Percentiles rank a stretch among this genome's conserved stretches.
These are phyloP conservation scores for Epichloe brachyelytri DNA, from an alignment of 2,329 filamentous ascomycete genomes.

Conservation along the genomic window DNA sequence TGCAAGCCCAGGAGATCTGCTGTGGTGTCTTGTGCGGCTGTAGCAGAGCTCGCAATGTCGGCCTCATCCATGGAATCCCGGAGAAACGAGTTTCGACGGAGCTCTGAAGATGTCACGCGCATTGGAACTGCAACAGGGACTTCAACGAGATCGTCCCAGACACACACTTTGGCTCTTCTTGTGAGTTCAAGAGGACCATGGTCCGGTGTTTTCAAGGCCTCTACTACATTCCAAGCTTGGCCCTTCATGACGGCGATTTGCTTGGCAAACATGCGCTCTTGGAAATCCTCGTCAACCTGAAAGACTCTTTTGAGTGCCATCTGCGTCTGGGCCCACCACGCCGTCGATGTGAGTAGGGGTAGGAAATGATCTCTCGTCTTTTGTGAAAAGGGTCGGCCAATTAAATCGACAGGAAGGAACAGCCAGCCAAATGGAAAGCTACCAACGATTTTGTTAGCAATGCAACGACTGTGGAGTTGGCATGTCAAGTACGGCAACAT, in stretches of 20 bases:
- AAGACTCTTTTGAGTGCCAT: conserved; percentile 77
- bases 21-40: conserved; percentile 20
- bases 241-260: conserved; percentile 99
- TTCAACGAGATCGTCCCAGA: conserved; percentile 97
- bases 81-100: conserved; percentile 50
- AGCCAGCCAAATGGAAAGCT: conserved; percentile 98
- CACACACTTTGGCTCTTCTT: conserved; percentile 77
- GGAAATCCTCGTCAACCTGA: conserved; percentile 85
- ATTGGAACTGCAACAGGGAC: conserved; percentile 89
- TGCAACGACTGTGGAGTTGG: neutral
- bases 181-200: conserved; percentile 92
- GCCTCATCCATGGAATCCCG: conserved; percentile 57
- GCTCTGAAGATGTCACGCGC: conserved; percentile 72
- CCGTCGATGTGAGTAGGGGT: conserved; percentile 84
- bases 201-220: conserved; percentile 84
- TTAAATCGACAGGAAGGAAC: conserved; percentile 90
- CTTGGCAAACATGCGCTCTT: conserved; percentile 97
- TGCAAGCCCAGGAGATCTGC: conserved; percentile 59
- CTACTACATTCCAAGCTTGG: conserved; percentile 97
- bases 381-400: conserved; percentile 90
- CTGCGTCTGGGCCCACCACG: conserved; percentile 96
- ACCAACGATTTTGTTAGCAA: conserved; percentile 12
- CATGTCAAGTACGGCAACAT: conserved; percentile 6
- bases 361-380: conserved; percentile 90
- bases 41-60: conserved; percentile 54